Base-by-base conservation (phyloP, 108 stramenopile genomes). In the Phaeodactylum tricornutum region DNA sequence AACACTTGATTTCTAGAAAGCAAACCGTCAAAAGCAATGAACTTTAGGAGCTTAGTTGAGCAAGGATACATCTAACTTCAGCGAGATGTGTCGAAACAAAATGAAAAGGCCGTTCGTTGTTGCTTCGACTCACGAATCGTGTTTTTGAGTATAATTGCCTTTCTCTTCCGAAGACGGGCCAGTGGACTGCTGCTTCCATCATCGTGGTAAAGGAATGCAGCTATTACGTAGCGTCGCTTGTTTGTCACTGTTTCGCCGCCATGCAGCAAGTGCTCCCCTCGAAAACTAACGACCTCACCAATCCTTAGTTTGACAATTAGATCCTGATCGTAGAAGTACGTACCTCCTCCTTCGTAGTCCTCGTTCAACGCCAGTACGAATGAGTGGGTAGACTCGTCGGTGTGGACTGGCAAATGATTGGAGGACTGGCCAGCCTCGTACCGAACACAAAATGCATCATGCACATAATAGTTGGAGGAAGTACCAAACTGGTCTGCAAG, bases 401-500 rank as follows among this genome's bases (percentile, higher is more conserved):
- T 57, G 48, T 96, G 95, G n/a, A 88, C 55, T 6, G 95, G 92
- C 37, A 96, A 56, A 43, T 64, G 60, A 39, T 70, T 57, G 55
- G 82, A 90, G 21, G 45, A 48, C 28, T 48, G 35, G 2, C 60
- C 48, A 30, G 74, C 79, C 42, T 77, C 65, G 60, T 96, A 96
- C 31, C 79, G 59, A 19, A 93, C 93, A 17, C 93, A 44, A 61
- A 96, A 96, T 21, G 92, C 92, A 64, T 96, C 96, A 61, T 93
- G 88, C 6, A 93, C 57, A 58, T 68, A 59, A 33, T 51, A 53
- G 15, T 31, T 30, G 0, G 48, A 12, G 23, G 30, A 24, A 4
- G 51, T 43, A 6, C 39, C 58, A 35, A 69, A 67, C 42, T 72
- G 74, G 14, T 39, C 16, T 35, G 29, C 52, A 22, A 74, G 53